Base-by-base conservation (phyloP, 2,329 filamentous ascomycete species). In the Cercospora zeae-maydis region DNA sequence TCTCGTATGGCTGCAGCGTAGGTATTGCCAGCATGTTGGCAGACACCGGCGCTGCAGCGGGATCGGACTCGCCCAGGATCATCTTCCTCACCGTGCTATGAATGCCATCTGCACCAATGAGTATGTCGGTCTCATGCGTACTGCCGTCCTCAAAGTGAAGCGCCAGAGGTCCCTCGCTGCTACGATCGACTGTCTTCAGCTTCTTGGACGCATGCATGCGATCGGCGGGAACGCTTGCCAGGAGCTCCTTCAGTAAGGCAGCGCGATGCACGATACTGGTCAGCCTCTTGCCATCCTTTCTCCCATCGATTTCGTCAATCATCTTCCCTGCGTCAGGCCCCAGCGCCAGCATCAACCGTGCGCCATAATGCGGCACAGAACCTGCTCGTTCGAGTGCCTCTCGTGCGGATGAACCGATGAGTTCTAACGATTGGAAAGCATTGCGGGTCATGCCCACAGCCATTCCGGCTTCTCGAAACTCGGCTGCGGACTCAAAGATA, bases 41-140 rank as follows among this genome's bases (percentile, higher is more conserved):
- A 11, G 52, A 55, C 11, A 59, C 42, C 1, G 65, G 65, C 3
- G n/a, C 52, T 31, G 49, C 53, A 21, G 65, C 63, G 39, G 63
- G 61, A 27, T 67, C 63, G 8, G 58, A 37, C 4, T 33, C 39
- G 14, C 63, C 65, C 9, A 67, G 61, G 21, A 67, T 58, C 19
- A 56, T 45, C 33, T 59, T 59, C 9, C 64, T 53, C 16, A 64
- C 62, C 10, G 30, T 54, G 31, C 59, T 60, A 21, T 61, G 59
- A 2, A 66, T 64, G 8, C 64, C 64, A 45, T 66, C 64, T 14
- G 64, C 64, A 13, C 64, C 64, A n/a, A 66, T 42, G 7, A 66
- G 42, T 9, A 66, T 21, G 57, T 63, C 62, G 1, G 55, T 57
- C 13, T 49, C 52, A 9, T 62, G 56, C 13, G 27, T 58, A 6